Evolutionary conservation across 2,329 filamentous ascomycete species (phyloP).

Genomic region (Alternaria consortialis): DNA sequence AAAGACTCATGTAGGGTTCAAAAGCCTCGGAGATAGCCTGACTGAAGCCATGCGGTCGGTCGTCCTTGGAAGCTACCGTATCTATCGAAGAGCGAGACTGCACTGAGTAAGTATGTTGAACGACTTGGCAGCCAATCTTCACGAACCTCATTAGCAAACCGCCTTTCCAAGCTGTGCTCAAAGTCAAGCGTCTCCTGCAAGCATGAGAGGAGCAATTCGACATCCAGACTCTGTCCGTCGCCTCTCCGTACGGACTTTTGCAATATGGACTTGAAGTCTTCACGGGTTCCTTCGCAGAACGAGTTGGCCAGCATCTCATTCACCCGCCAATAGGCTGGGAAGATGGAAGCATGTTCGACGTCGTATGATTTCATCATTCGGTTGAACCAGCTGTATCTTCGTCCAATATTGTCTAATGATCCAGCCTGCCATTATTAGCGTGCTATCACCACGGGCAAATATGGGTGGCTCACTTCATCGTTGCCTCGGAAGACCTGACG

Average conservation of each 20-base stretch:
- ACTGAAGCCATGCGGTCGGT: conserved; percentile 79
- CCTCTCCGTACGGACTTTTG: conserved; percentile 83
- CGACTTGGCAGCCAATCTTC: neutral
- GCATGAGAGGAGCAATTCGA: conserved; percentile 86
- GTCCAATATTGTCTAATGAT: conserved; percentile 93
- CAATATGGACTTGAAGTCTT: conserved; percentile 93
- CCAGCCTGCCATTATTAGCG: conserved; percentile 65
- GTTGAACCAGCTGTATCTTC: conserved; percentile 95
- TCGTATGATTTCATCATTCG: conserved; percentile 96
- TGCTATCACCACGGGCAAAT: neutral
- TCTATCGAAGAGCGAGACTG: conserved; percentile 83
- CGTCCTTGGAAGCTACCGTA: conserved; percentile 81
- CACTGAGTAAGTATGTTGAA: conserved; percentile 25
- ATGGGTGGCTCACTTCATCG: conserved; percentile 68
- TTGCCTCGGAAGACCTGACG: conserved; percentile 94
- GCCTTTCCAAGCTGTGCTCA: conserved; percentile 86
- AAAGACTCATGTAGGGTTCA: conserved; percentile 94
- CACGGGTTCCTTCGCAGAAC: conserved; percentile 93
- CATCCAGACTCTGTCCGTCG: conserved; percentile 83
- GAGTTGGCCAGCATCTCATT: conserved; percentile 88
- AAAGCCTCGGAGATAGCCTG: conserved; percentile 96
- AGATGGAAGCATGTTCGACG: conserved; percentile 87
- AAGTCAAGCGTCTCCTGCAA: conserved; percentile 97
- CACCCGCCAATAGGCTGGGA: conserved; percentile 87
- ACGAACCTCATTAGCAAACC: conserved; percentile 71